Base-by-base conservation (phyloP, 768 basidiomycete species). In the Tylopilus sp. region DNA sequence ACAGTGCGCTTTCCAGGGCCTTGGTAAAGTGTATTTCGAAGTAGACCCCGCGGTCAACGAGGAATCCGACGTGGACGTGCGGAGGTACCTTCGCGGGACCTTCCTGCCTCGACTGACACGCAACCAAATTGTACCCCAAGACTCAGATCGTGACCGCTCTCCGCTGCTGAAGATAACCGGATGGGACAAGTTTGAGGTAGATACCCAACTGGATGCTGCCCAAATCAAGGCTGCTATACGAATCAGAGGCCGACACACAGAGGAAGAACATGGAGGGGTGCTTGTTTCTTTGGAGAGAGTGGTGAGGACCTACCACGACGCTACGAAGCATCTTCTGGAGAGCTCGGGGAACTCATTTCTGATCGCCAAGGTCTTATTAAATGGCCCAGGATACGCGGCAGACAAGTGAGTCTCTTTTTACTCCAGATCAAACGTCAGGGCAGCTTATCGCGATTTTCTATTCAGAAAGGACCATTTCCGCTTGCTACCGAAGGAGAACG, bases 341-440 rank as follows among this genome's bases (percentile, higher is more conserved):
- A 6, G 11, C 3, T 24, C 17, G 4, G n/a, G 26, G 1, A 14
- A 55, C 17, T 25, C 25, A 4, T 56, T 56, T 26, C 38, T 48
- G 5, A n/a, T 52, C 1, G 31, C 6, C 1, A 56, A 56, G 50
- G 19, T 56, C 5, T 19, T 56, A n/a, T 19, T 56, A 13, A 47
- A 56, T 16, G 45, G 50, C 0, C 21, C 45, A 30, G 26, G 21
- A 3, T 42, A 36, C n/a, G 14, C 21, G 6, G 26, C 45, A 6
- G 40, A 47, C 1, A 31, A 52, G 55, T 56, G 12, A 36, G 46
- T 29, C 6, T 6, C 2, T 1, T 22, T n/a, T 29, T 17, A 13
- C 19, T 48, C 14, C n/a, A 25, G 16, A 17, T 12, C 16, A 36
- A 4, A 47, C 17, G 6, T 17, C 22, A 9, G 10, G 13, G 6